These are phyloP conservation scores for Suhomyces pyralidae DNA, from an alignment of 805 yeast species.

Conservation along the genomic window DNA sequence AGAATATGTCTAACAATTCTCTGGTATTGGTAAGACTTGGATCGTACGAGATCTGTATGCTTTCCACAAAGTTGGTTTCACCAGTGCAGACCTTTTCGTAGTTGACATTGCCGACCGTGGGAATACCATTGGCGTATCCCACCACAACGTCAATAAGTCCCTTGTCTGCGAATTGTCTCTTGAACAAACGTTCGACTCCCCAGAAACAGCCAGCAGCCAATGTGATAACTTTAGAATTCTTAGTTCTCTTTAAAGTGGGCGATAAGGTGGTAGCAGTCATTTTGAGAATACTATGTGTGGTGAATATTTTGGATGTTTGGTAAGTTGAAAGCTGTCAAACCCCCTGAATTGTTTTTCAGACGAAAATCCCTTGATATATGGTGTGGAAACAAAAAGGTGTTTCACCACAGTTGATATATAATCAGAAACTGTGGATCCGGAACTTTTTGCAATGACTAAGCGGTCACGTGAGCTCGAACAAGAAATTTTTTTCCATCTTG, in stretches of 20 bases:
- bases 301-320: not conserved
- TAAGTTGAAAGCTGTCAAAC: not conserved
- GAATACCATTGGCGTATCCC: constrained; percentile 86
- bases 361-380: not conserved
- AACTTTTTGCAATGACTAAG: not conserved
- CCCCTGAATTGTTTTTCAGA: not conserved
- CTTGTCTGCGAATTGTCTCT: constrained; percentile 61
- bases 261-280: constrained; percentile 20
- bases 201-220: constrained; percentile 72
- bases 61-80: constrained; percentile 75
- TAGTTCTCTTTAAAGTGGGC: constrained; percentile 32
- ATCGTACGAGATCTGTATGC: constrained; percentile 77
- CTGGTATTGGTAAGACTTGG: constrained; percentile 58
- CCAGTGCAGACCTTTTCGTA: constrained; percentile 77
- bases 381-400: not conserved
- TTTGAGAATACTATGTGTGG: not conserved
- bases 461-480: not conserved
- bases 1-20: constrained; percentile 77
- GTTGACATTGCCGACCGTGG: constrained; percentile 37
- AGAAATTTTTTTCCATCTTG: not conserved
- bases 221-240: constrained; percentile 35
- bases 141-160: constrained; percentile 77
- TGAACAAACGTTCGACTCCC: constrained; percentile 85
- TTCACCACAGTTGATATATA: not conserved
- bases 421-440: constrained; percentile 1